Conservation (phyloP, 2,329 filamentous ascomycete species). For the Trichoderma guizhouense region DNA sequence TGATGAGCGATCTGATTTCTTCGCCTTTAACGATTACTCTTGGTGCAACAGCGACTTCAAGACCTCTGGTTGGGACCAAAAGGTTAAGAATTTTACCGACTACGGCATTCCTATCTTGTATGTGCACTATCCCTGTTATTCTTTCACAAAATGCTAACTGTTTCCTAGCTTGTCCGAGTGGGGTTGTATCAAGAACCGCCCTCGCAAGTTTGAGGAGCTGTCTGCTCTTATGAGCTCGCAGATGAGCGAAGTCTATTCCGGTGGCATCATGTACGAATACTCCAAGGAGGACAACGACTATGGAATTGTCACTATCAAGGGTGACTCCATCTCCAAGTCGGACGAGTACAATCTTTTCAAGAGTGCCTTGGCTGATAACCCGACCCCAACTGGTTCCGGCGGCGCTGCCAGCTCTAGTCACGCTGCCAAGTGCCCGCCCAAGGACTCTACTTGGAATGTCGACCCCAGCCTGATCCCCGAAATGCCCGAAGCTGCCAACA, state of each 20-base stretch:
- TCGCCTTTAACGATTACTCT: constrained; percentile 86
- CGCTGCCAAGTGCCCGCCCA: constrained; percentile 47
- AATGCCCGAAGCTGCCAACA: constrained; percentile 48
- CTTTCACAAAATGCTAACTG: neutral
- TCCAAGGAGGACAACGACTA: constrained; percentile 74
- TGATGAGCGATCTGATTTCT: constrained; percentile 82
- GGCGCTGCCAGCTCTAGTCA: constrained; percentile 48
- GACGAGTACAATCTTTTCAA: constrained; percentile 60
- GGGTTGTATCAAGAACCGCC: constrained; percentile 76
- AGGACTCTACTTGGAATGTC: constrained; percentile 49
- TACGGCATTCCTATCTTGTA: constrained; percentile 85
- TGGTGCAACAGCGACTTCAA: constrained; percentile 74
- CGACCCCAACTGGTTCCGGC: constrained; percentile 49
- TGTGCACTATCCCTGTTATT: constrained; percentile 20
- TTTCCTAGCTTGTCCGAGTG: constrained; percentile 75
- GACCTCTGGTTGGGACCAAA: constrained; percentile 76
- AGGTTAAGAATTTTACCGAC: constrained; percentile 81
- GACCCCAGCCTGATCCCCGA: constrained; percentile 48
- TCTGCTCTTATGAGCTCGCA: constrained; percentile 72
- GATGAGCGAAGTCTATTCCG: constrained; percentile 90
- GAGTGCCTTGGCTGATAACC: constrained; percentile 46
- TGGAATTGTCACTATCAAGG: constrained; percentile 69
- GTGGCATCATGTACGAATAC: constrained; percentile 96
- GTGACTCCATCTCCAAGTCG: constrained; percentile 50
- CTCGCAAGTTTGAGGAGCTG: constrained; percentile 77